Conservation (phyloP, 768 basidiomycete species). For the Grammothele lineata region DNA sequence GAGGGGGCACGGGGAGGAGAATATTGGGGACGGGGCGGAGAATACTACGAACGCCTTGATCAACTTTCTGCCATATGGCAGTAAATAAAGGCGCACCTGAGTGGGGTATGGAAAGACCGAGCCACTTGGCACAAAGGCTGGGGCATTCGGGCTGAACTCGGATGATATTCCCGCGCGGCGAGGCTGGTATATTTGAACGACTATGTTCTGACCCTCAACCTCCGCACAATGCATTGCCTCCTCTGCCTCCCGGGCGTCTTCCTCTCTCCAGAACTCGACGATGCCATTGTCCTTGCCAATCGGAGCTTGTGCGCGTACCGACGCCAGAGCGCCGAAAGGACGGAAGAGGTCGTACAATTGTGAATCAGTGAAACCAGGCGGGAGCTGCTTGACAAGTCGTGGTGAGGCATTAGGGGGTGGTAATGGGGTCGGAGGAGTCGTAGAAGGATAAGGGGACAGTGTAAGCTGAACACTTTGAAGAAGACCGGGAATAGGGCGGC, state of each 20-base stretch:
- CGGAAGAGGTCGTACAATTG: conserved; percentile 84
- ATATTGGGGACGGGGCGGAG: conserved; percentile 68
- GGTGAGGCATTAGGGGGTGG: conserved; percentile 76
- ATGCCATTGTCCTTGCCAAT: conserved; percentile 76
- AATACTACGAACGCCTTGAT: conserved; percentile 47
- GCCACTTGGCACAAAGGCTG: conserved; percentile 71
- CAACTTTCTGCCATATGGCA: neutral
- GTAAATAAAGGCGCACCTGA: conserved; percentile 37
- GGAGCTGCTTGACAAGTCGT: conserved; percentile 82
- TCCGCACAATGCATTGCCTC: conserved; percentile 82
- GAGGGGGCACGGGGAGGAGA: conserved; percentile 60
- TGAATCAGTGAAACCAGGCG: conserved; percentile 59
- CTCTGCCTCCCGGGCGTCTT: conserved; percentile 75
- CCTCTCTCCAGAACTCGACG: conserved; percentile 85
- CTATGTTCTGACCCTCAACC: conserved; percentile 79
- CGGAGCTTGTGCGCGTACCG: conserved; percentile 67
- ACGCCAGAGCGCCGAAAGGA: conserved; percentile 78
- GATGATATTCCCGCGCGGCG: conserved; percentile 48
- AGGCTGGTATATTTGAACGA: conserved; percentile 74
- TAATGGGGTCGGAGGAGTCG: conserved; percentile 67
- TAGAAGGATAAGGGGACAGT: conserved; percentile 82
- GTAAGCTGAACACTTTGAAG: conserved; percentile 57
- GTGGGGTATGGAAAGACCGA: conserved; percentile 62
- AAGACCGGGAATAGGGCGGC: conserved; percentile 61
- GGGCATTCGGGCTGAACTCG: conserved; percentile 72